Base-by-base conservation (phyloP, 2,329 filamentous ascomycete species). In the Tolypocladium ophioglossoides region DNA sequence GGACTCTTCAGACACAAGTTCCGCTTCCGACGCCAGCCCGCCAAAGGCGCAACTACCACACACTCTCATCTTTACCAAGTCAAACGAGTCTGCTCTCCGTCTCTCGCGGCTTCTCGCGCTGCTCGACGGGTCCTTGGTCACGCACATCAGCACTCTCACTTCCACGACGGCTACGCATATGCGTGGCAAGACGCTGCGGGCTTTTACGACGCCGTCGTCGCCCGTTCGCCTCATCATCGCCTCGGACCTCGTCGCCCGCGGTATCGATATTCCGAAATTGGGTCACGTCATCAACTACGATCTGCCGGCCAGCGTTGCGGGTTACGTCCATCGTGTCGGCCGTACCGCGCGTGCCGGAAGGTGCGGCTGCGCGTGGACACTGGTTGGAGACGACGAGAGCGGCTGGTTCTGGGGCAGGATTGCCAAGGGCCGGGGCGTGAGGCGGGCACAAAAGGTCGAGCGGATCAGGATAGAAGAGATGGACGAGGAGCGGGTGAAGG, bases 261-360 rank as follows among this genome's bases (percentile, higher is more conserved):
- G 92, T 63, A 83, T 97, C 30, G 92, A 97, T 68, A 78, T 96
- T 14, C 82, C 83, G 1, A 79, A 82, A 49, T 79, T 97, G 49
- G 84, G 85, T 38, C 88, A 95, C 65, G 90, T 97, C 49, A 76
- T 97, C 70, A 96, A 96, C 72, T 97, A 97, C 74, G 92, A 96
- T 67, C 78, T 96, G 52, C 92, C 92, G 0, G 79, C 83, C 5
- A 91, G 86, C 63, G 74, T 91, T 37, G 87, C 86, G 7, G 86
- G 84, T 27, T 97, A 97, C 63, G 84, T 97, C 5, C 94, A 97
- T 68, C 86, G 94, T 41, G 90, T 96, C 2, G 92, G 94, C 39
- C 84, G 94, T 54, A 96, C 92, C 1, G 92, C 92, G 0, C 80
- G 91, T 66, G 94, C 89, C 0, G 90, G 87, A 1, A 82, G 83